phyloP scores from a whole-genome alignment of 805 yeast genomes.

The Pichia rugopelliculosa region DNA sequence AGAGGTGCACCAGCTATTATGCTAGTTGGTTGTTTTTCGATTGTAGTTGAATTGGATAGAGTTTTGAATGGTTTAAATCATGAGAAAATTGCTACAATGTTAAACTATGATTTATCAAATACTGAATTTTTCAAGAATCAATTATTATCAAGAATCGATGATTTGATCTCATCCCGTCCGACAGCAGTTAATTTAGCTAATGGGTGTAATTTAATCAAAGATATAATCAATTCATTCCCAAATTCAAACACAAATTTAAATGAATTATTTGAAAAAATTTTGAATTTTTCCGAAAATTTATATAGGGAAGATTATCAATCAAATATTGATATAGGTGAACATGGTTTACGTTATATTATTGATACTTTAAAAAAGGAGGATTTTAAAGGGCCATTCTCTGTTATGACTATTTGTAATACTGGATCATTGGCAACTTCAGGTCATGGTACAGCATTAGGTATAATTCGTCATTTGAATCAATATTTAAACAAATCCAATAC shows the following conservation, averaged over 20 bases:
- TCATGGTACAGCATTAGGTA: conserved; percentile 94
- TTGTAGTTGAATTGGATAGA: conserved; percentile 59
- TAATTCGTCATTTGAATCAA: conserved; percentile 63
- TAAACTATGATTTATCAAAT: conserved; percentile 20
- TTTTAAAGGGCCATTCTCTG: conserved; percentile 63
- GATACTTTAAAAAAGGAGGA: conserved; percentile 38
- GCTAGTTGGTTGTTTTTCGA: conserved; percentile 81
- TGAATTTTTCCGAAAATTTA: conserved; percentile 43
- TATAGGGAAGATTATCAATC: conserved; percentile 73
- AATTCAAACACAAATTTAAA: conserved; percentile 18
- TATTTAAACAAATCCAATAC: conserved; percentile 27
- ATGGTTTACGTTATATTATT: conserved; percentile 67
- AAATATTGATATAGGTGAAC: conserved; percentile 68
- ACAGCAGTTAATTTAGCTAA: conserved; percentile 91
- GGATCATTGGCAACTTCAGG: conserved; percentile 97
- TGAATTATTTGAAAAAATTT: conserved; percentile 28
- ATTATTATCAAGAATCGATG: conserved; percentile 47
- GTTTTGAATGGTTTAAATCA: conserved; percentile 21
- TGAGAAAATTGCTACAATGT: conserved; percentile 13
- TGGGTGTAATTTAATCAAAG: conserved; percentile 51
- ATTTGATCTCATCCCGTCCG: conserved; percentile 73
- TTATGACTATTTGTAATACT: conserved; percentile 89
- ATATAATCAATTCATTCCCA: conserved; percentile 9
- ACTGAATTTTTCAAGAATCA: conserved; percentile 27
- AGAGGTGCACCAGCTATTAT: conserved; percentile 99